Evolutionary conservation across 305 asterid genomes (phyloP).

Genomic region (Ajuga reptans): DNA sequence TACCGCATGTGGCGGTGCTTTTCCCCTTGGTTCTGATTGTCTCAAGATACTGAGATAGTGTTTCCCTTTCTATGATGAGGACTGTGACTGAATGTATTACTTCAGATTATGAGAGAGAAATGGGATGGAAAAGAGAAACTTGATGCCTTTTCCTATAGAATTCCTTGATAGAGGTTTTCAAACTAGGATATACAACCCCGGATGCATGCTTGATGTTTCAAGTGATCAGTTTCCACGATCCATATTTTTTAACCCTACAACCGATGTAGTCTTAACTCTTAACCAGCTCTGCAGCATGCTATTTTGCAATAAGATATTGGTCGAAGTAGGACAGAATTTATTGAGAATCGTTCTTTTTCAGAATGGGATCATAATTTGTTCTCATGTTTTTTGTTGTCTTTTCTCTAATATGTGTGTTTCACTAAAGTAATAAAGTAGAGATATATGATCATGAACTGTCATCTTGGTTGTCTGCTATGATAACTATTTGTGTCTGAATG

Average conservation of each 20-base stretch:
- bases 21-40: background rate
- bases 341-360: background rate
- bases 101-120: background rate
- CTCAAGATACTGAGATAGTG: background rate
- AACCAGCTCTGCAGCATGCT: background rate
- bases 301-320: conserved; percentile 1
- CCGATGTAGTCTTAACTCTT: background rate
- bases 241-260: background rate
- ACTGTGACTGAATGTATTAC: background rate
- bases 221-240: conserved; percentile 10
- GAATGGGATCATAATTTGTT: background rate
- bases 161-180: background rate
- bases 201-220: background rate
- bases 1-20: background rate
- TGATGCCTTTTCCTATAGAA: background rate
- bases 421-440: background rate
- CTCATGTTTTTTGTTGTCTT: background rate
- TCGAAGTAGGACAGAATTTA: background rate
- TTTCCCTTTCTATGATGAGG: background rate
- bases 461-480: conserved; percentile 1
- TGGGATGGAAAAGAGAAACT: background rate
- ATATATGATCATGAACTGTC: background rate
- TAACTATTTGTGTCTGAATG: background rate
- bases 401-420: background rate
- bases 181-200: background rate